Evolutionary conservation across 305 asterid genomes (phyloP).

Genomic region (Solanum chacoense): DNA sequence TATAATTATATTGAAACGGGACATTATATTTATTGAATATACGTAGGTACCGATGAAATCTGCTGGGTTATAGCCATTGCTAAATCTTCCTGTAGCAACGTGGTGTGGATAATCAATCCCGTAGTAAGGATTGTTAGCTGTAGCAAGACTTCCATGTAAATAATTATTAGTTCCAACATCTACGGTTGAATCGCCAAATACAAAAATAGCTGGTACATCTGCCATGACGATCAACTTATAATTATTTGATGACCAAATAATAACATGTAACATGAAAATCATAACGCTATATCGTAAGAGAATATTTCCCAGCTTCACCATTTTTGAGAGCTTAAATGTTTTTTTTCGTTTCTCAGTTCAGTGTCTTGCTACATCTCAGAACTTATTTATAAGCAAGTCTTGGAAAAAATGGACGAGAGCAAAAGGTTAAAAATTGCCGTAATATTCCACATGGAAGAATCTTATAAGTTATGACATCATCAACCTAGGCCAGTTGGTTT

Average conservation of each 20-base stretch:
- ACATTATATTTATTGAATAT: not conserved
- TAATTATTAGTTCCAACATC: constrained; percentile 55
- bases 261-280: not conserved
- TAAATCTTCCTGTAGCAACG: constrained; percentile 49
- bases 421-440: not conserved
- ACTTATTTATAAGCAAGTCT: not conserved
- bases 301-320: not conserved
- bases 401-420: not conserved
- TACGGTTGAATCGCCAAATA: constrained; percentile 54
- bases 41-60: constrained; percentile 40
- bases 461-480: not conserved
- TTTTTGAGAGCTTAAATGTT: not conserved
- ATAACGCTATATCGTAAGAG: not conserved
- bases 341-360: not conserved
- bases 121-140: constrained; percentile 34
- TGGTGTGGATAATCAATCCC: constrained; percentile 42
- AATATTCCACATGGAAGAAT: not conserved
- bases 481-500: not conserved
- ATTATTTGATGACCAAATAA: not conserved
- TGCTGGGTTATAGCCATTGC: constrained; percentile 54
- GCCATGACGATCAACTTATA: not conserved
- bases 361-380: not conserved
- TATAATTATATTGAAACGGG: no score
- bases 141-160: constrained; percentile 6
- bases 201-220: constrained; percentile 20